Evolutionary conservation across 2,329 filamentous ascomycete genomes (phyloP), one percentile per base, ranked within the genome.

Genomic region (Cadophora sp.): DNA sequence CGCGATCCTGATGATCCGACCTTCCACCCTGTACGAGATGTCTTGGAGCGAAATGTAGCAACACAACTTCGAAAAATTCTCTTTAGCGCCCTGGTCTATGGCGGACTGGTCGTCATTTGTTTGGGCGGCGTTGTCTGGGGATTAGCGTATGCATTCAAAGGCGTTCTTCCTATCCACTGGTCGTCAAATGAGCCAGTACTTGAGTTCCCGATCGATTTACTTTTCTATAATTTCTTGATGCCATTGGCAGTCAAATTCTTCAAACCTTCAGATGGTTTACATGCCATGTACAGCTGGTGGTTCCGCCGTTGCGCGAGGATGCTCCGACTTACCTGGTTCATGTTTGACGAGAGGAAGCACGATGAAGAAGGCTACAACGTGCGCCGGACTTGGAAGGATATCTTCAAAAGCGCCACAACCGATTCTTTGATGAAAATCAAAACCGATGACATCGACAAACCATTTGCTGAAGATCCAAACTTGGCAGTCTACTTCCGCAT

Each of bases 171-270:
- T 0, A 92, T 99, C 55, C 92, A 95, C 78, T 98, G 96, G 88
- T 93, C 94, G 2, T 95, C 93, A 0, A 95, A 94, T 70, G 92
- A 97, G 73, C 94, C 96, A 0, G 91, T 97, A 0, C 83, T 98
- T 58, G 96, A 98, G 77, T 98, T 99, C 71, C 96, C 96, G 0
- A 88, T 97, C 68, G 95, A 99, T 76, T 83, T 99, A 1, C 83
- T 99, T 18, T 96, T 98, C 77, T 99, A 97, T 84, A 98, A 98
- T 79, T 97, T 97, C 78, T 82, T 97, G 56, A 96, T 97, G 83
- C 96, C 96, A 0, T 81, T 97, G 59, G 89, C 94, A 14, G 88
- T 98, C 72, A 91, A 88, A 73, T 89, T 93, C 73, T 90, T 97
- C 79, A 92, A 91, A 76, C 94, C 95, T 1, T 93, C 92, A 61